Conservation (phyloP, 2,329 filamentous ascomycete genomes). For the Colletotrichum sansevieriae region DNA sequence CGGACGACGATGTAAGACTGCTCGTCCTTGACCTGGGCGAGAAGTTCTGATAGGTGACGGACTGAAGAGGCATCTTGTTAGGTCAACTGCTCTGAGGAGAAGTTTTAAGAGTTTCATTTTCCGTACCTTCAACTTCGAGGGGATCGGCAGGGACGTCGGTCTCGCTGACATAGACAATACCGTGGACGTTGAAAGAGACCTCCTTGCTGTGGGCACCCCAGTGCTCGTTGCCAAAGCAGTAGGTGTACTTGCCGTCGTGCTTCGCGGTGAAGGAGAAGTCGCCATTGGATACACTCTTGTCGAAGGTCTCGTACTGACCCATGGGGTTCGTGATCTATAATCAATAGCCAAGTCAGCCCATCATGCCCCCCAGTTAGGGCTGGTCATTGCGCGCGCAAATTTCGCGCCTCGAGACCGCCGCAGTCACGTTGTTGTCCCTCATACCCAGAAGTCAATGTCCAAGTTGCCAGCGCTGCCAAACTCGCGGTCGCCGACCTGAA, state of each 20-base stretch:
- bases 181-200: slow-evolving; percentile 99
- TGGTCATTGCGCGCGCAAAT: slow-evolving; percentile 8
- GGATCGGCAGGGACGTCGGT: slow-evolving; percentile 87
- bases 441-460: slow-evolving; percentile 98
- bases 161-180: slow-evolving; percentile 96
- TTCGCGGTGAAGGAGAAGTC: slow-evolving; percentile 92
- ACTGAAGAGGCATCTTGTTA: slow-evolving; percentile 64
- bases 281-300: slow-evolving; percentile 86
- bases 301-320: slow-evolving; percentile 81
- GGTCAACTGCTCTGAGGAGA: not conserved
- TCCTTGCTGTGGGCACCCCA: slow-evolving; percentile 98
- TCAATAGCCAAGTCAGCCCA: slow-evolving; percentile 37
- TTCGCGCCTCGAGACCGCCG: not conserved
- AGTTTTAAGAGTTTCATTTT: not conserved
- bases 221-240: slow-evolving; percentile 99
- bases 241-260: slow-evolving; percentile 88
- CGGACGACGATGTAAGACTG: slow-evolving; percentile 96
- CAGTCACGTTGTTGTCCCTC: slow-evolving; percentile 17
- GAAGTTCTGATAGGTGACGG: slow-evolving; percentile 83
- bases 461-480: slow-evolving; percentile 95
- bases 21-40: slow-evolving; percentile 96
- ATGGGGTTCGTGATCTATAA: slow-evolving; percentile 81
- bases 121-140: slow-evolving; percentile 86
- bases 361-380: not conserved
- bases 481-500: slow-evolving; percentile 96